phyloP scores from a whole-genome alignment of 371 early-diverging fungal species.

The Lichtheimia ornata region DNA sequence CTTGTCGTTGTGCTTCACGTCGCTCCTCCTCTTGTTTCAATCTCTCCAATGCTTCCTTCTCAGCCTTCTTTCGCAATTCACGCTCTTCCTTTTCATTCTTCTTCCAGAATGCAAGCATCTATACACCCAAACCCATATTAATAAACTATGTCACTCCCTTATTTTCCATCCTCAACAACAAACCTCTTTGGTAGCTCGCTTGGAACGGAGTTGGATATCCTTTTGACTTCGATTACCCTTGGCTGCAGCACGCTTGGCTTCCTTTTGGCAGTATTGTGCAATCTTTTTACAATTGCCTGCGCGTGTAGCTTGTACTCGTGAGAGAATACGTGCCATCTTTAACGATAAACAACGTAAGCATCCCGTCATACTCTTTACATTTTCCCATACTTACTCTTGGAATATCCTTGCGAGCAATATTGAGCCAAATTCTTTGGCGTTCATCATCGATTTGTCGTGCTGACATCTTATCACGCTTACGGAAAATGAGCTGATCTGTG shows the following conservation, averaged over 20 bases:
- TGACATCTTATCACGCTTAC: conserved; percentile 6
- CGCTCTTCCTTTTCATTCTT: conserved; percentile 89
- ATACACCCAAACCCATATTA: neutral
- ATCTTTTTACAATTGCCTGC: conserved; percentile 63
- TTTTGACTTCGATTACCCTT: conserved; percentile 46
- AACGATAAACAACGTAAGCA: neutral
- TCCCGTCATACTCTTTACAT: too few species aligned
- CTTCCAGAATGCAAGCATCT: conserved; percentile 89
- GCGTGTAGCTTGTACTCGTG: conserved; percentile 53
- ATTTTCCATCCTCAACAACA: neutral
- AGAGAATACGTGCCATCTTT: conserved; percentile 58
- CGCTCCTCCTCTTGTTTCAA: conserved; percentile 85
- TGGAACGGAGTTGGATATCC: conserved; percentile 49
- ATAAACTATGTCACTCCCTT: neutral
- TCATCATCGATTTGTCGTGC: conserved; percentile 31
- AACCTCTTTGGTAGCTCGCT: conserved; percentile 48
- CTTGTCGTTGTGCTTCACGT: conserved; percentile 89
- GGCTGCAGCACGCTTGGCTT: conserved; percentile 51
- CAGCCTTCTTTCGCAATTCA: conserved; percentile 89
- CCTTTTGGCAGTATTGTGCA: conserved; percentile 61
- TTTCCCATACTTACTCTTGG: conserved; percentile 31
- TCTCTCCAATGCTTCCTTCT: conserved; percentile 86
- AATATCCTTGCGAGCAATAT: conserved; percentile 50
- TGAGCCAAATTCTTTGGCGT: conserved; percentile 41
- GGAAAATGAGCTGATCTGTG: conserved; percentile 1